Base-by-base conservation (phyloP, 768 basidiomycete species). In the Lentinula edodes region DNA sequence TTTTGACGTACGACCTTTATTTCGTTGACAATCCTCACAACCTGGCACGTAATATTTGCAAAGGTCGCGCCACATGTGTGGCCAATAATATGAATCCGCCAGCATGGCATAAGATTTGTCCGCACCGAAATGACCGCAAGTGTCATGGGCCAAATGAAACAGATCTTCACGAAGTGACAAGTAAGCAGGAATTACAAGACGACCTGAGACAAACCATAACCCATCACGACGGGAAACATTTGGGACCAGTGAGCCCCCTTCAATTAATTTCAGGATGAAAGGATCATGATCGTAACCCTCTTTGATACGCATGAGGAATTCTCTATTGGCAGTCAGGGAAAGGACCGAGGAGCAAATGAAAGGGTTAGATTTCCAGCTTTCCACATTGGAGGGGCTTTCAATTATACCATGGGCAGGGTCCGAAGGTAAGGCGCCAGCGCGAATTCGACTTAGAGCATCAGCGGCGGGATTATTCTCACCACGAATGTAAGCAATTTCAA, bases 1-100 rank as follows among this genome's bases (percentile, higher is more conserved):
- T 9, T 58, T 53, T 0, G 63, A 52, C 0, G 69, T 69, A 0
- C 35, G 52, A 0, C 63, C 53, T 55, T 77, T 76, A 63, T 75
- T 70, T 0, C 67, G 56, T 46, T 71, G 68, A 45, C 76, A 78
- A 0, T 66, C 61, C 0, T 53, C 34, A 42, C 67, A 67, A 18
- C 54, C 55, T 0, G 65, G 65, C 3, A 75, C 61, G 52, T 75
- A 74, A n/a, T 65, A 20, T 0, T 54, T 20, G 20, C 66, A 66
- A 0, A 73, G 61, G 18, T 69, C 69, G 0, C 41, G 32, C 1
- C 68, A 61, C 70, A 71, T 71, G 60, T 68, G 61, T 63, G 62
- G 46, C 64, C 67, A 51, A 34, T 66, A 69, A 39, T 56, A 68
- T 3, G 66, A 61, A 0, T 57, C 15, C 0, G 45, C 8, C 2